These are phyloP conservation scores for Phycomyces nitens DNA, from an alignment of 192 early-diverging fungal genomes.

Conservation along the genomic window DNA sequence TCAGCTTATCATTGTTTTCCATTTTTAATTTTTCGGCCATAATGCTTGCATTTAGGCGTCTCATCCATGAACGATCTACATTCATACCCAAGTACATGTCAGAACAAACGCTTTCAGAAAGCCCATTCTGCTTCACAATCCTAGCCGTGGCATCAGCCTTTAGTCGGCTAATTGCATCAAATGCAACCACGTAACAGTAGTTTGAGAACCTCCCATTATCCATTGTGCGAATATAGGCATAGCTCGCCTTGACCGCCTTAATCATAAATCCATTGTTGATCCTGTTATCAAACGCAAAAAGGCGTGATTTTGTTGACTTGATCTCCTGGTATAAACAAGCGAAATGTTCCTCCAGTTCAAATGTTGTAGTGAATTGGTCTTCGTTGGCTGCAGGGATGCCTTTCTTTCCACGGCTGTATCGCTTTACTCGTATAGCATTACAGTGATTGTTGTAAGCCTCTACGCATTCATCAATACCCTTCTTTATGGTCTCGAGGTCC, in stretches of 20 bases:
- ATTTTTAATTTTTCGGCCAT: not conserved
- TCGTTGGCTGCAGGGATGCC: not conserved
- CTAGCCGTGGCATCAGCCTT: slow-evolving; percentile 21
- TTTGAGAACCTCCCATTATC: slow-evolving; percentile 5
- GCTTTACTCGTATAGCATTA: not conserved
- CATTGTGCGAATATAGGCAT: slow-evolving; percentile 17
- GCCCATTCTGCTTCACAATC: not conserved
- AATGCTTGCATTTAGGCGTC: not conserved
- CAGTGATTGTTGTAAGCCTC: not conserved
- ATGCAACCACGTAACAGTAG: slow-evolving; percentile 21
- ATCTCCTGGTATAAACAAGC: slow-evolving; percentile 1
- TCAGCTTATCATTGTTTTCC: not conserved
- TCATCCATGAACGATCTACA: slow-evolving; percentile 13
- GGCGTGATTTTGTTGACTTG: not conserved
- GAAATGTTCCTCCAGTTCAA: slow-evolving; percentile 15
- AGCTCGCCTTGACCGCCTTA: slow-evolving; percentile 11
- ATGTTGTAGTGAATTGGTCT: not conserved
- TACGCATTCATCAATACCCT: no score
- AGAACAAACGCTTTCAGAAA: not conserved
- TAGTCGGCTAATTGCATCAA: slow-evolving; percentile 15
- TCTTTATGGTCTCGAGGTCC: no score
- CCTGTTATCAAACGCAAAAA: not conserved
- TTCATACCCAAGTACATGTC: slow-evolving; percentile 8
- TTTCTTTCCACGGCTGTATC: not conserved
- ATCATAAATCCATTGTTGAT: slow-evolving; percentile 4